Evolutionary conservation across 768 basidiomycete species (phyloP), one percentile per base, ranked within the genome.

Genomic region (Termitomyces eurrhizus): DNA sequence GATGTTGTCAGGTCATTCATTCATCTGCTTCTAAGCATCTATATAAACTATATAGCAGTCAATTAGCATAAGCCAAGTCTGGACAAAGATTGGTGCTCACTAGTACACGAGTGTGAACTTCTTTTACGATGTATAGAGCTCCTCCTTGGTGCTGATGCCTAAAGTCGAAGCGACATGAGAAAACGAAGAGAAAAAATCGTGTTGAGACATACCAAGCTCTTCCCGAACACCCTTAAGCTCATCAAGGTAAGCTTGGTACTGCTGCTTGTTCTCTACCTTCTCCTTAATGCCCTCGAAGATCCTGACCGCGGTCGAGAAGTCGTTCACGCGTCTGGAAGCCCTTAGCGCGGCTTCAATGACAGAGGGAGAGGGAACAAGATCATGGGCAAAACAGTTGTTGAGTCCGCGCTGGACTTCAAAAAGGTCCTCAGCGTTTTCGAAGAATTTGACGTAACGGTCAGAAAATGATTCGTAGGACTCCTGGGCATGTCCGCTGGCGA

Each of bases 301-400:
- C 62, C 97, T 83, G 60, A 99, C 94, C 45, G 96, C 95, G 44
- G 97, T 99, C 46, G 96, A 89, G 74, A 92, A 98, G 83, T 98
- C 95, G 77, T 99, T 89, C 62, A 97, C 93, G 65, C 95, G 86
- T 65, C 97, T 82, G 24, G 92, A 86, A 59, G 95, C 94, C 57
- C 87, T 85, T 63, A 95, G 78, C 32, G 93, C 93, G 64, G 92
- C 90, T 77, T 95, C 93, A 57, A 95, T 77, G 67, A 96, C 92
- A 57, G 80, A 73, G 32, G 92, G 84, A 1, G 92, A 84, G 5
- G 94, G 94, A 14, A 97, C 95, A 64, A 97, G 85, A 75, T 99
- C 97, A 75, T 98, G 96, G 2, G 97, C 93, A 73, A 99, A 99
- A 80, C 95, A 98, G 83, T 99, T 99, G 83, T 99, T 98, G 69